Evolutionary conservation across 768 basidiomycete species (phyloP).

Genomic region (Serendipita vermifera): DNA sequence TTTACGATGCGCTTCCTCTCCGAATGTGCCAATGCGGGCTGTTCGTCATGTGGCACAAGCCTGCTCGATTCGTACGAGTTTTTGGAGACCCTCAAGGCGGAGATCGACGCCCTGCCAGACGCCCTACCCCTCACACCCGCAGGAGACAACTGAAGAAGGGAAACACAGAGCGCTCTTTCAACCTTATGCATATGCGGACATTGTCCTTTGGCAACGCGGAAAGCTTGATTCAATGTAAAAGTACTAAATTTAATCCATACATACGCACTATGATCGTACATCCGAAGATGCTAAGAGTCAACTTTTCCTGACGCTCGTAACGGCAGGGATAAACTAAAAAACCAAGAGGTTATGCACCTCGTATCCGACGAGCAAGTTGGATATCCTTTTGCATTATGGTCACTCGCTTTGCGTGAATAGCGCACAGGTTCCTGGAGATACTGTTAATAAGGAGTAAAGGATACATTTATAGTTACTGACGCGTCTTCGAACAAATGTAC

Average conservation of each 20-base stretch:
- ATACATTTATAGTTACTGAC: conserved; percentile 38
- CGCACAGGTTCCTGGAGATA: conserved; percentile 70
- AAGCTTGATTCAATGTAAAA: too few relatives aligned
- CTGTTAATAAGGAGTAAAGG: not conserved
- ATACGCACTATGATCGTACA: too few relatives aligned
- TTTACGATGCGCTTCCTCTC: conserved; percentile 50
- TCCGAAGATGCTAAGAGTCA: too few relatives aligned
- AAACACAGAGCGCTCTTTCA: too few relatives aligned
- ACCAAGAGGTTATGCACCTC: conserved; percentile 66
- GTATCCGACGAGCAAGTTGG: conserved; percentile 87
- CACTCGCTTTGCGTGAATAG: conserved; percentile 94
- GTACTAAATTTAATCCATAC: too few relatives aligned
- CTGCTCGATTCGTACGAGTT: conserved; percentile 49
- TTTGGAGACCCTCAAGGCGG: conserved; percentile 39
- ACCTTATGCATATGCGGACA: too few relatives aligned
- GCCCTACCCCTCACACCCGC: conserved; percentile 27
- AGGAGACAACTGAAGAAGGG: too few relatives aligned
- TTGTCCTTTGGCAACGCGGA: too few relatives aligned
- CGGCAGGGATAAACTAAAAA: too few relatives aligned
- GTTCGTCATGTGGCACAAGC: conserved; percentile 52
- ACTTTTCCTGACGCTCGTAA: too few relatives aligned
- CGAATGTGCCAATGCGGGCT: conserved; percentile 33
- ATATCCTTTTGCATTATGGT: conserved; percentile 97
- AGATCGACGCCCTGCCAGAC: conserved; percentile 41
- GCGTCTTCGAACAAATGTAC: conserved; percentile 98